Conservation (phyloP, 2,329 filamentous ascomycete species). For the Truncatella angustata region DNA sequence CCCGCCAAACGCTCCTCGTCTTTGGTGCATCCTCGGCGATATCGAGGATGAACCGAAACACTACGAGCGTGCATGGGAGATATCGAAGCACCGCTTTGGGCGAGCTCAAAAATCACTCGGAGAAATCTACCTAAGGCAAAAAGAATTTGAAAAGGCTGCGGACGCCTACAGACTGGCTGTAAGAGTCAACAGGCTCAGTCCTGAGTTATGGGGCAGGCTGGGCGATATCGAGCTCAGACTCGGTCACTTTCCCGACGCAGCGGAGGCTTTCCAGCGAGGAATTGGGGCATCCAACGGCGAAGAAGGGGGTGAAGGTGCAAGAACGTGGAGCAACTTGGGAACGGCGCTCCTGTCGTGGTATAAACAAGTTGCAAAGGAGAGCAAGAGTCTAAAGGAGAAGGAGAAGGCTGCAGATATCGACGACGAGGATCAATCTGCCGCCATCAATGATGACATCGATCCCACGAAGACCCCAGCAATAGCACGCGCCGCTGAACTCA, state of each 20-base stretch:
- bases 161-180: conserved; percentile 79
- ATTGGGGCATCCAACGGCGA: conserved; percentile 61
- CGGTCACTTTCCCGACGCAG: conserved; percentile 72
- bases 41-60: conserved; percentile 71
- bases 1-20: conserved; percentile 77
- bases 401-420: conserved; percentile 18
- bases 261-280: conserved; percentile 77
- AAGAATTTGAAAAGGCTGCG: conserved; percentile 67
- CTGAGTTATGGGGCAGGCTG: conserved; percentile 83
- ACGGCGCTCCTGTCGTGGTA: conserved; percentile 75
- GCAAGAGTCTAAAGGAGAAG: conserved; percentile 19
- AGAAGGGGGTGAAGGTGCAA: conserved; percentile 82
- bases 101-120: conserved; percentile 86
- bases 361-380: conserved; percentile 46
- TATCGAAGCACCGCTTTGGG: conserved; percentile 77
- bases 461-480: conserved; percentile 28
- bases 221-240: conserved; percentile 85
- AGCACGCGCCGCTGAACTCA: conserved; percentile 23
- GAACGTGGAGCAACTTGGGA: conserved; percentile 93
- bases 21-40: conserved; percentile 93
- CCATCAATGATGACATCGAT: conserved; percentile 9
- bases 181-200: conserved; percentile 75
- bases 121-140: conserved; percentile 67
- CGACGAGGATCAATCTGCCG: conserved; percentile 21
- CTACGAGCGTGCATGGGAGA: conserved; percentile 85